Conservation (phyloP, 177 flowering plant species). For the Vitis hybrid region DNA sequence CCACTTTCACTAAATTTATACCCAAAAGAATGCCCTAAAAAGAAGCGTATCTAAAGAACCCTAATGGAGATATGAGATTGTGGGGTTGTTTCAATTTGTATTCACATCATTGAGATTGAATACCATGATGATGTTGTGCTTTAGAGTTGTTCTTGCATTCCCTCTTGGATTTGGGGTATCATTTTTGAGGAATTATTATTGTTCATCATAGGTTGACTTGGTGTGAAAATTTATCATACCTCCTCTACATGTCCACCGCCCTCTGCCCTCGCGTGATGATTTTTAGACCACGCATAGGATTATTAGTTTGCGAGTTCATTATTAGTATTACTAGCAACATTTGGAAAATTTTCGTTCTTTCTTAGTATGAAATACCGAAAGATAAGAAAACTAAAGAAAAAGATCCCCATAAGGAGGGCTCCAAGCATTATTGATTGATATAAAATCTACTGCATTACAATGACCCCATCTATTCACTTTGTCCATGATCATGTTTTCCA, state of each 20-base stretch:
- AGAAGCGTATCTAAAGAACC: background rate
- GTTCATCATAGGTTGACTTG: constrained; percentile 19
- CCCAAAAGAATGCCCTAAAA: no score
- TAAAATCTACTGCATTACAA: no score
- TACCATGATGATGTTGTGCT: background rate
- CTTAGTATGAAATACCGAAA: background rate
- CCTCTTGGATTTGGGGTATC: background rate
- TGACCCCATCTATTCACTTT: no score
- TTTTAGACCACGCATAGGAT: constrained; percentile 6
- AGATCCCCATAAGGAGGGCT: background rate
- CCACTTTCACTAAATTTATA: no score
- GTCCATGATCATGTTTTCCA: no score
- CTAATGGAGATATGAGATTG: background rate
- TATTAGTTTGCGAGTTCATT: background rate
- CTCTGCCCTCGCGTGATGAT: constrained; percentile 17
- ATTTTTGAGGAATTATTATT: constrained; percentile 10
- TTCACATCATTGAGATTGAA: constrained; percentile 12
- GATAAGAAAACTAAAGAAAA: background rate
- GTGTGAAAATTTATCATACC: background rate
- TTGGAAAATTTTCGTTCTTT: background rate
- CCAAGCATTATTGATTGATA: background rate
- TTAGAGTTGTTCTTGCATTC: background rate
- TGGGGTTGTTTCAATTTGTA: constrained; percentile 6
- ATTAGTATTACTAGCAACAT: background rate
- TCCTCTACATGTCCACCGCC: background rate